phyloP scores from a whole-genome alignment of 208 protist genomes.

The Endotrypanum monterogeii region DNA sequence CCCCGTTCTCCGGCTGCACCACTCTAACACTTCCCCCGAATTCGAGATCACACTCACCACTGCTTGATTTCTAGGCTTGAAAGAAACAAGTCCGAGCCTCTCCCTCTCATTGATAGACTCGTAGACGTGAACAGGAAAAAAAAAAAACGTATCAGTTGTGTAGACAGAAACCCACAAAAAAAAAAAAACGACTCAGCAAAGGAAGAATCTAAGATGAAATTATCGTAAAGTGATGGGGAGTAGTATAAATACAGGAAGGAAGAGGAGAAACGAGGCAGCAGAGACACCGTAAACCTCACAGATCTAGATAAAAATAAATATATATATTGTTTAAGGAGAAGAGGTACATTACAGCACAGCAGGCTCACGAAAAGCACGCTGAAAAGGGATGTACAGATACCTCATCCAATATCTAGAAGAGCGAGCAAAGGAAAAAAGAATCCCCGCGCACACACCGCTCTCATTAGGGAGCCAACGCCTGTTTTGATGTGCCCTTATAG shows the following conservation, averaged over 20 bases:
- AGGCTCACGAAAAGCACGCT: neutral
- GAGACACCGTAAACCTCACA: neutral
- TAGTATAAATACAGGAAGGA: slow-evolving; percentile 10
- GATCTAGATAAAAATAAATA: neutral
- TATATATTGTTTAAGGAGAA: too few species aligned
- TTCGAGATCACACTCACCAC: neutral
- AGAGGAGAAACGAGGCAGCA: slow-evolving; percentile 9
- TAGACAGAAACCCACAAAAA: neutral
- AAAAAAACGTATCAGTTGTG: too few species aligned
- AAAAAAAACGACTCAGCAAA: slow-evolving; percentile 12
- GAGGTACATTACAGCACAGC: neutral
- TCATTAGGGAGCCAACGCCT: slow-evolving; percentile 42
- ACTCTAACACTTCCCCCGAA: neutral
- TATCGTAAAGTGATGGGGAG: slow-evolving; percentile 6
- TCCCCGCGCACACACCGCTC: neutral
- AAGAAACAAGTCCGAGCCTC: neutral
- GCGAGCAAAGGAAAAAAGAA: neutral
- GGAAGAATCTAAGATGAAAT: neutral
- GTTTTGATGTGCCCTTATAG: slow-evolving; percentile 46
- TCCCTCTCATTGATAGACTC: neutral
- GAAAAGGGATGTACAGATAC: neutral
- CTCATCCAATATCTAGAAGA: neutral
- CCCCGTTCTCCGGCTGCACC: neutral
- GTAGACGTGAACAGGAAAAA: neutral
- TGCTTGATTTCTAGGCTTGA: neutral